Base-by-base conservation (phyloP, 345 rosid genomes). In the Brassica nigra region DNA sequence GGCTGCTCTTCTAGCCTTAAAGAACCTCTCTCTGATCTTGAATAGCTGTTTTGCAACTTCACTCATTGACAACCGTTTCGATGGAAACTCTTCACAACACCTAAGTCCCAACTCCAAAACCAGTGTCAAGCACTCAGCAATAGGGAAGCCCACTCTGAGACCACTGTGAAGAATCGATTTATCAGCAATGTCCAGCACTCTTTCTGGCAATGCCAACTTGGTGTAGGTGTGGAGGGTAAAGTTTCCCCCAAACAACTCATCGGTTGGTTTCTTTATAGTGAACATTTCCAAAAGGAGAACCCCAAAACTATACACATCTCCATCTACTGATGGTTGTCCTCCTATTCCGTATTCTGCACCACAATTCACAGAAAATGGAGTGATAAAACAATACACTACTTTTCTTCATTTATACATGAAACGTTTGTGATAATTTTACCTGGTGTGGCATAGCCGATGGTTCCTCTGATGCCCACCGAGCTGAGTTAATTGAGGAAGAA, bases 271-370 rank as follows among this genome's bases (percentile, higher is more conserved):
- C 23, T 23, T 58, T 2, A 30, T 11, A 1, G 31, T 58, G 14
- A 58, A 23, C 31, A 58, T 58, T 61, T 61, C 64, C 64, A 59
- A 11, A 23, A 59, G 31, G 6, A 59, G 64, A 59, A 59, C 33
- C 5, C 64, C 64, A 59, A 59, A 59, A n/a, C 64, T 59, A 27
- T 23, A 59, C 31, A 59, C 64, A 59, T 59, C 64, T 23, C 65
- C 65, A 28, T 61, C 34, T 59, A 58, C 9, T 1, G 63, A 58
- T 58, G 63, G 63, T 1, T 23, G n/a, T 9, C 63, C 63, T 58
- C n/a, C 63, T 31, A 58, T 58, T 58, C 30, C 64, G 27, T 27
- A 27, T 27, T 59, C 64, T 59, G 8, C 33, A 14, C 33, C 11
- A 23, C 0, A 18, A 57, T 20, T 20, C 29, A 57, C 30, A 58